Base-by-base conservation (phyloP, 1,284 basidiomycete genomes). In the Irpex sp. region DNA sequence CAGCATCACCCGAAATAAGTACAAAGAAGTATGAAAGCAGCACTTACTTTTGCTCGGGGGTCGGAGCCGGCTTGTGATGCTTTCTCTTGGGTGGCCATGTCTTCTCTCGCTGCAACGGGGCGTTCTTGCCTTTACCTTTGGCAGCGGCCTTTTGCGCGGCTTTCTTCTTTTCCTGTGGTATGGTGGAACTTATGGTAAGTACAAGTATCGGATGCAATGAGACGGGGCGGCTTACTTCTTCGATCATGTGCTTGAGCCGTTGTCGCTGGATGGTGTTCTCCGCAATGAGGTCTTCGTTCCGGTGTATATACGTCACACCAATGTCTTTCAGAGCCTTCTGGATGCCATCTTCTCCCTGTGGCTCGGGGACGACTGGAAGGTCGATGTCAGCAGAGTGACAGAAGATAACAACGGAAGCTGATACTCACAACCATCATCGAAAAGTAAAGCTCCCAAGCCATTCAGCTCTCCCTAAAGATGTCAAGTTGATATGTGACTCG, bases 261-360 rank as follows among this genome's bases (percentile, higher is more conserved):
- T 85, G 82, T 59, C 85, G 83, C 68, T 91, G 89, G 39, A 93
- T 84, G 3, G 79, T 80, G 69, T 84, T 92, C n/a, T 86, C 82
- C 3, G 79, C 77, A 11, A 92, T 77, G 11, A 92, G 77, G n/a
- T 86, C 81, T 54, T 90, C 86, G 63, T 92, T 92, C 31, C 82
- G 80, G 69, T 92, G 90, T 31, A 81, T 89, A 66, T 92, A 92
- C 60, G 78, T 81, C 4, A 90, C 81, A 7, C 88, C 87, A 26
- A 84, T 78, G 6, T 79, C 78, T 61, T 78, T 81, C n/a, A 92
- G 76, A 1, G 84, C 83, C 66, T 78, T 82, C 65, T 85, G 79
- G 47, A 90, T 81, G 11, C 77, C 76, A 60, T 83, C 81, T 67
- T 74, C 79, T 0, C 69, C 68, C 39, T 26, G 56, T 49, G 39